Base-by-base conservation (phyloP, 2,329 filamentous ascomycete genomes). In the Aureobasidium sp. region DNA sequence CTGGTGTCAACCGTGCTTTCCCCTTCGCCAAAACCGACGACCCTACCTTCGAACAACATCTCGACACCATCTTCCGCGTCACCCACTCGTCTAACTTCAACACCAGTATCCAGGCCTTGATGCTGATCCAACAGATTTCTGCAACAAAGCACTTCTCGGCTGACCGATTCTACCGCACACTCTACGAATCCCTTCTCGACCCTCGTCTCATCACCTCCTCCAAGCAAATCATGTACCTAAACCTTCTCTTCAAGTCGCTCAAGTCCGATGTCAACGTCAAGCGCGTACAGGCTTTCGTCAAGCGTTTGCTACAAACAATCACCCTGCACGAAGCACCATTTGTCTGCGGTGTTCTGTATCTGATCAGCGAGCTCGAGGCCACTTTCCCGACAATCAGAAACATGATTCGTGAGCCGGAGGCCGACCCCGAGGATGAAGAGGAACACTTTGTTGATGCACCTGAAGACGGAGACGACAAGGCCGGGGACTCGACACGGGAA, bases 71-170 rank as follows among this genome's bases (percentile, higher is more conserved):
- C 29, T 99, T 97, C 82, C 87, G 86, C 69, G 94, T 99, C 70
- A 96, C 94, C 0, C 94, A 99, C 76, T 97, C 93, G 0, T 91
- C 93, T 62, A 99, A 99, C 75, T 97, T 99, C 82, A 99, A 97
- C 77, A 99, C 94, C 0, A 94, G 92, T 72, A 90, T 99, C 41
- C 94, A 99, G 75, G 93, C 94, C 37, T 83, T 99, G 66, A 88
- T 96, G 77, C 80, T 99, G 52, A 95, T 99, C 67, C 94, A 97
- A 73, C 94, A 97, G 73, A 83, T 99, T 32, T 90, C 92, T 0
- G 81, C 86, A 1, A 84, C 87, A 3, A 91, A 94, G 72, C 88
- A 92, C 69, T 81, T 93, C 60, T 87, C 88, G 5, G 87, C 88
- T 13, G 94, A 99, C 70, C 85, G 94, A 64, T 99, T 96, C 78